Base-by-base conservation (phyloP, 441 rosid genomes). In the Raphanus hybrid region DNA sequence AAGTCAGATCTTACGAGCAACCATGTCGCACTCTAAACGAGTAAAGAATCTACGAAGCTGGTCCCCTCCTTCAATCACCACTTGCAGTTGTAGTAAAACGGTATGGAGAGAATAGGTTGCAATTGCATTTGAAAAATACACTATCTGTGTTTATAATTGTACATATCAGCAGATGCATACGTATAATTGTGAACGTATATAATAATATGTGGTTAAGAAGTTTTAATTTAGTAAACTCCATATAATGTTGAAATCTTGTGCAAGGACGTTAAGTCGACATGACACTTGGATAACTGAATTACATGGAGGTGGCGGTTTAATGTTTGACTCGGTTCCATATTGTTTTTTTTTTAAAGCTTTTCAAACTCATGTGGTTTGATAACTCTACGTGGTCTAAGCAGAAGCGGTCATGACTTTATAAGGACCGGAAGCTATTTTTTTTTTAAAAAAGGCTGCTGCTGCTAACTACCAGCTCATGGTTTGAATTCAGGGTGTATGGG, bases 41-140 rank as follows among this genome's bases (percentile, higher is more conserved):
- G 12, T 39, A 73, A 62, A 41, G 11, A 18, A 65, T 58, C 16
- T 37, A 64, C 8, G 26, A 65, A 54, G 18, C 4, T 73, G 78
- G 70, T 73, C 48, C 45, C 77, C 16, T 67, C 12, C 34, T 41
- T 59, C 63, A 50, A 52, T 43, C 50, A 66, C 81, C 73, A 67
- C 78, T 78, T 78, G 69, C 67, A 27, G 32, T 62, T 54, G 61
- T 57, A 57, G 43, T 63, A 68, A 69, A 69, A 34, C 70, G 43
- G 7, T 62, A 59, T 77, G 64, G 65, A 61, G 59, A 61, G 37
- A 48, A 60, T 39, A 39, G 3, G 9, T 41, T 41, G 9, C 12
- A 41, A 41, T 41, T 43, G 14, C 50, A 43, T 43, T 43, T 50
- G 2, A 0, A 1, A 7, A 32, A 16, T 58, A 45, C 1, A 5